A percentile compares a stretch with the other conserved stretches of the same genome.
Conservation (phyloP, 2,329 filamentous ascomycete species). For the Elsinoe batatas region DNA sequence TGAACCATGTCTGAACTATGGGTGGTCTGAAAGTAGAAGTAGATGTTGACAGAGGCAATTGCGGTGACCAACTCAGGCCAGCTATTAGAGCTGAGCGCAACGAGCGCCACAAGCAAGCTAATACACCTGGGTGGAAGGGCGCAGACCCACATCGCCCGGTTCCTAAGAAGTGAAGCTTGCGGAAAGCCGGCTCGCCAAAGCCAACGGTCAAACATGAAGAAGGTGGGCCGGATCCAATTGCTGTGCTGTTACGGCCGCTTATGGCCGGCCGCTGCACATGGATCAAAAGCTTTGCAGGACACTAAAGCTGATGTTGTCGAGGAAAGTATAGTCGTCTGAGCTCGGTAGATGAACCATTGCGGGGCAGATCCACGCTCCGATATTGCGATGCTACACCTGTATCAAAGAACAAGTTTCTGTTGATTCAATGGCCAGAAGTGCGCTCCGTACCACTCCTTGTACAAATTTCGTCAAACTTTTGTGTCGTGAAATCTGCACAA, state of each 20-base stretch:
- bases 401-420: neutral
- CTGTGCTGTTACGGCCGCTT: neutral
- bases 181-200: neutral
- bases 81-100: no score
- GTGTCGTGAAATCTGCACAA: no score
- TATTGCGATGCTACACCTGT: neutral
- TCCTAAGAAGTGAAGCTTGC: neutral
- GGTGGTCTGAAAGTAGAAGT: no score
- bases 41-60: no score
- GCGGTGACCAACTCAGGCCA: no score
- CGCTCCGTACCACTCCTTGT: no score
- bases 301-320: neutral
- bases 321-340: neutral
- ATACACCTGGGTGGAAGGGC: no score
- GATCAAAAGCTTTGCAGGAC: neutral
- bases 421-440: no score
- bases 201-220: neutral
- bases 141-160: neutral
- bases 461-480: no score
- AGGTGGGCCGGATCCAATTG: neutral
- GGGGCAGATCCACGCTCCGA: neutral
- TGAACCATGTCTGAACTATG: no score
- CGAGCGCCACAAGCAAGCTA: no score
- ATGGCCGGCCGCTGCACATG: neutral
- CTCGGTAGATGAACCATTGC: neutral